Base-by-base conservation (phyloP, 208 protist genomes). In the Trichomonas tenax region DNA sequence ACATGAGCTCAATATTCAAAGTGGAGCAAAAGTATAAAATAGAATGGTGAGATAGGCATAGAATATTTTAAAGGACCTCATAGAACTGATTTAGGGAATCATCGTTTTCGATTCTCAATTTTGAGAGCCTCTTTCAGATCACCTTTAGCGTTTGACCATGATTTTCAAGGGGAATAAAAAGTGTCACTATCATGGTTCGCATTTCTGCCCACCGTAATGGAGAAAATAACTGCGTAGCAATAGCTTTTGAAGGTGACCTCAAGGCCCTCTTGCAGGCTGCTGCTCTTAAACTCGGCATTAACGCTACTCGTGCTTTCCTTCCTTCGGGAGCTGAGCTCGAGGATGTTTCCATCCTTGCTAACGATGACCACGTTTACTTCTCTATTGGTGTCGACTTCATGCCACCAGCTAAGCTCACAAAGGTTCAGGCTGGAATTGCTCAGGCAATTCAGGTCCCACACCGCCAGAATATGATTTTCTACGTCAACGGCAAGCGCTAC, bases 401-500 rank as follows among this genome's bases (percentile, higher is more conserved):
- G 6, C 9, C 2, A 17, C 81, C 81, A 4, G 81, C 81, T 86
- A 44, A 86, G 10, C 34, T 86, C 44, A 44, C 81, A 1, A n/a
- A 86, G n/a, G 9, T 8, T 15, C 21, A 38, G 17, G 9, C 34
- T 15, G 6, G 2, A 31, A 44, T 86, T 36, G 81, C n/a, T 86
- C 4, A 38, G 1, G 9, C 81, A 36, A 38, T 86, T 17, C 34
- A 86, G 44, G n/a, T 44, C 6, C 23, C 34, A 86, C 8, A 6
- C 9, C 10, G 81, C 10, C 81, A 44, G 4, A 86, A 86, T 17
- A 38, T 97, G 58, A 36, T 97, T 44, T 40, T 96, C 46, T 96
- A 89, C 48, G 82, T 96, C 40, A 97, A 97, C 86, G 96, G 96
- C 10, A 89, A 34, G 40, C n/a, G 51, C 14, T 84, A 95, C 45